Evolutionary conservation across 2,329 filamentous ascomycete genomes (phyloP), one percentile per base, ranked within the genome.

Genomic region (Fusarium keratoplasticum): DNA sequence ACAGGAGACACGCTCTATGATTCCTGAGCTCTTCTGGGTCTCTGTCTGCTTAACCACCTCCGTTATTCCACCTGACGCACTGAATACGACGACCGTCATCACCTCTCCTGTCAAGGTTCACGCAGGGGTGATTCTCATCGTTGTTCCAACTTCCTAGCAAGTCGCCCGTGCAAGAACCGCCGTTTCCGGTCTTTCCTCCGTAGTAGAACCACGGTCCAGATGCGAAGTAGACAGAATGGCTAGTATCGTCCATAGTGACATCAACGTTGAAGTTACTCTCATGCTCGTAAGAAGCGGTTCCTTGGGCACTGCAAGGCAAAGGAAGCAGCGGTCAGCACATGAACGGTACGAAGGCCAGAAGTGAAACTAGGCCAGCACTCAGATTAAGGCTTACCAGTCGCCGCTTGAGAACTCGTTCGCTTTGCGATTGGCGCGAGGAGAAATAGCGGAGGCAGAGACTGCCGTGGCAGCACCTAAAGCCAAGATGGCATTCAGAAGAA

Each of bases 61-160:
- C 42, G 62, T 65, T 65, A 29, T 65, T 65, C 76, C 72, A 13
- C 79, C 83, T 11, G 70, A 74, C 55, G 29, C 61, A 67, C 38
- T 52, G 16, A 31, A 67, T 67, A 8, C 64, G 64, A 20, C 58
- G 64, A 18, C 36, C 22, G 61, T 67, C 64, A 50, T n/a, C 47
- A 31, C 29, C 27, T n/a, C 64, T 38, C 9, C 20, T 14, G 47
- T 67, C 42, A 59, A 67, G 22, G 38, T 67, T 67, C 25, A 67
- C 64, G 40, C 64, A 67, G 8, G 64, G 64, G 58, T 67, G 31
- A 3, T 40, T 27, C 2, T 27, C 20, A 42, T 67, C 64, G 29
- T 31, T 31, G 31, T 67, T 63, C 64, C 64, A 67, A n/a, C 50
- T 63, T 47, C 58, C 64, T 1, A 67, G 58, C 33, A 67, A 35